Percentiles rank a stretch among this genome's conserved stretches.
These are phyloP conservation scores for Nicotiana sylvestris DNA, from an alignment of 257 asterid genomes.

Conservation along the genomic window DNA sequence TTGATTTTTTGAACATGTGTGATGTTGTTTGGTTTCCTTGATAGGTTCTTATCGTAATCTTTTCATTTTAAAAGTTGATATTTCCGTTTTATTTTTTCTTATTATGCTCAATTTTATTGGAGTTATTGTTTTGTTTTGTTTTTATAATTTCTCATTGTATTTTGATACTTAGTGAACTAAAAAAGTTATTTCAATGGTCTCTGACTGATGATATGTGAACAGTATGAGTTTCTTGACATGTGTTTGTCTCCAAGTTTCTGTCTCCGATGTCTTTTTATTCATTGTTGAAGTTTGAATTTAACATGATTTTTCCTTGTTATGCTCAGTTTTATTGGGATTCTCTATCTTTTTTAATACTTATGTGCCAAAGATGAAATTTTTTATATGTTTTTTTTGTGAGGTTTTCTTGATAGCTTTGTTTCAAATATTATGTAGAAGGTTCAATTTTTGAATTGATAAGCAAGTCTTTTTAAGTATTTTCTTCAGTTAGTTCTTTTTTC, in stretches of 20 bases:
- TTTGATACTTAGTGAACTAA: not conserved
- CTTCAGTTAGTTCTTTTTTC: not conserved
- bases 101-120: not conserved
- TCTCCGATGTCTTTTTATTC: not conserved
- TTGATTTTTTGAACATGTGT: too few species aligned
- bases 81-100: not conserved
- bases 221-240: not conserved
- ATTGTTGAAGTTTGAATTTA: not conserved
- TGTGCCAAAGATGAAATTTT: not conserved
- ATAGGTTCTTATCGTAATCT: not conserved
- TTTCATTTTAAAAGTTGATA: not conserved
- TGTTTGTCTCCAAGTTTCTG: not conserved
- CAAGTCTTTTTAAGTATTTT: not conserved
- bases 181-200: not conserved
- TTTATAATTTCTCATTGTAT: not conserved
- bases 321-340: constrained; percentile 4
- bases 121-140: not conserved
- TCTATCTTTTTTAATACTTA: not conserved
- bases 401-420: not conserved
- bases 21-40: not conserved
- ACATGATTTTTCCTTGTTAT: not conserved
- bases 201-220: constrained; percentile 2
- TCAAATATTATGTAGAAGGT: not conserved
- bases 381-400: not conserved
- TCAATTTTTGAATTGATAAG: not conserved